Percentiles rank a stretch among this genome's conserved stretches.
Evolutionary conservation across 768 basidiomycete genomes (phyloP).

Genomic region (Boletellus sp.): DNA sequence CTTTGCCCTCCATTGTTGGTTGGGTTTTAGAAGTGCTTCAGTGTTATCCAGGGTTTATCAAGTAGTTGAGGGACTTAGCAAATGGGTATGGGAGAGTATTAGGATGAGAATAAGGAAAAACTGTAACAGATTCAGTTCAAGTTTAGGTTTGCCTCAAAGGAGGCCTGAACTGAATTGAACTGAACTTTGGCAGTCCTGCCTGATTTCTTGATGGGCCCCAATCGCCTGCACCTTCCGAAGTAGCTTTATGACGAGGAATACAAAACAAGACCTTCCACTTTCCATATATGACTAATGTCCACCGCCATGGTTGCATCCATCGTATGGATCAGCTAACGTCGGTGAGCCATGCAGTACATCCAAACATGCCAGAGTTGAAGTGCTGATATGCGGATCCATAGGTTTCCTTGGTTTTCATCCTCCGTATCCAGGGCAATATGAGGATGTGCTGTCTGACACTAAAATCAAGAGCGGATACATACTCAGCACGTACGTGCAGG

Average conservation of each 20-base stretch:
- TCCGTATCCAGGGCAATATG: conserved; percentile 68
- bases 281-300: conserved; percentile 65
- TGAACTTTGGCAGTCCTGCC: no score
- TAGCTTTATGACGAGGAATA: conserved; percentile 21
- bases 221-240: neutral
- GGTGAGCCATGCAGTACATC: conserved; percentile 39
- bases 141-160: no score
- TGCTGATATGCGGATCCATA: conserved; percentile 25
- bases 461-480: conserved; percentile 67
- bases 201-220: no score
- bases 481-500: conserved; percentile 52
- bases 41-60: no score
- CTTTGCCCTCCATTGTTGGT: no score
- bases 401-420: conserved; percentile 78
- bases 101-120: no score
- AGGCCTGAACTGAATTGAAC: no score
- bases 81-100: no score
- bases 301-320: conserved; percentile 67
- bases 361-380: neutral
- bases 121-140: no score
- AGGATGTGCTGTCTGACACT: conserved; percentile 62
- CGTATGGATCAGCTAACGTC: conserved; percentile 64
- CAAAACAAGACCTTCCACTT: conserved; percentile 31
- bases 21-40: no score
- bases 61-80: no score